Evolutionary conservation across 2,329 filamentous ascomycete genomes (phyloP), one percentile per base, ranked within the genome.

Genomic region (Scortechinia acanthostroma): DNA sequence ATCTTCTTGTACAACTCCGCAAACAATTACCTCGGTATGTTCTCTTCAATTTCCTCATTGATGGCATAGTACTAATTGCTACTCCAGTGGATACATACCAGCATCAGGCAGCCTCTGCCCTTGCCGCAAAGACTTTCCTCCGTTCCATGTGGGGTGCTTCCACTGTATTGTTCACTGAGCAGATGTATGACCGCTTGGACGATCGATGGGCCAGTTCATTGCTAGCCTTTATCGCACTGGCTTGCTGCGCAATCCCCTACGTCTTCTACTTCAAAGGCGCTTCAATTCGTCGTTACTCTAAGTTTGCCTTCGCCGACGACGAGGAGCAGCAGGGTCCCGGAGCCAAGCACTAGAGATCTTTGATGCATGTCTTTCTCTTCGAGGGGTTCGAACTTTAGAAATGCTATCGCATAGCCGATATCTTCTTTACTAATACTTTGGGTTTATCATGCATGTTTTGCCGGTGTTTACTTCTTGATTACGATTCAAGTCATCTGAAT

Each of bases 1-100:
- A 88, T 90, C 62, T 89, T 90, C 69, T 69, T 91, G 20, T 91
- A 90, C 70, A 90, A 90, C 67, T 74, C 83, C 6, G 81, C 82
- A 54, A 87, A 86, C 63, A 86, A 86, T 66, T 87, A 87, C 64
- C 74, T 86, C 21, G 75, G 35, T 40, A 40, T 13, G 35, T 40
- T 10, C 6, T n/a, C 25, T 30, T n/a, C n/a, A n/a, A n/a, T 30
- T 30, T 30, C 10, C n/a, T 10, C 25, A 30, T 30, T 10, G 10
- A 30, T 30, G 10, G 10, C 25, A 30, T n/a, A 30, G n/a, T 30
- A 19, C 35, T 40, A 40, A 40, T 17, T n/a, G n/a, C 20, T 40
- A 19, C 6, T 40, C 10, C 17, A 40, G 35, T 40, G 6, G 35
- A 40, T 19, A 40, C 35, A 6, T 40, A 40, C 20, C 35, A 40